Evolutionary conservation across 169 alveolate species (phyloP).

Genomic region (Neospora caninum): DNA sequence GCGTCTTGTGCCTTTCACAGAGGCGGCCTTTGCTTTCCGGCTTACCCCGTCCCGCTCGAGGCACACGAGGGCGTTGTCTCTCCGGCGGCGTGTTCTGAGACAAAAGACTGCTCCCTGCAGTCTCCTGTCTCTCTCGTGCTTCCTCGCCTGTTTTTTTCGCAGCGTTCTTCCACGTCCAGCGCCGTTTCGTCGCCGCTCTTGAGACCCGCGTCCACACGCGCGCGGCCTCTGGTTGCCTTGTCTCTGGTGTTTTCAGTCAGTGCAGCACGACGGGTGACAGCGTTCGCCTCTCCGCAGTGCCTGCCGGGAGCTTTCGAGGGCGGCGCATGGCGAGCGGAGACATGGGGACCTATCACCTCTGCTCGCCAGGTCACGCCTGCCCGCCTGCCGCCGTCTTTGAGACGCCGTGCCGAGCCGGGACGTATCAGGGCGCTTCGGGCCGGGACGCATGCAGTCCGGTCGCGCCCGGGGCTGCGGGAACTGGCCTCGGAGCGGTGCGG

Average conservation of each 20-base stretch:
- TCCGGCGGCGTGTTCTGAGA: too few relatives aligned
- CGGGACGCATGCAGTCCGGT: background rate
- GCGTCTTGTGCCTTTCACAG: too few relatives aligned
- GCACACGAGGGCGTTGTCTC: too few relatives aligned
- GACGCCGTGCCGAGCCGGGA: background rate
- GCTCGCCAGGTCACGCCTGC: constrained; percentile 51
- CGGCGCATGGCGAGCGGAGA: constrained; percentile 22
- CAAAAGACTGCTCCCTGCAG: too few relatives aligned
- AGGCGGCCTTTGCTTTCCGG: too few relatives aligned
- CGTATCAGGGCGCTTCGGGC: background rate
- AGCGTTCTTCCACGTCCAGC: too few relatives aligned
- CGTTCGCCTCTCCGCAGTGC: background rate
- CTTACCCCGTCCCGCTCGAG: too few relatives aligned
- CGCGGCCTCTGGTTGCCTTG: too few relatives aligned
- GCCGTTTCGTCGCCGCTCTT: too few relatives aligned
- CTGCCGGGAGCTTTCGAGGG: background rate
- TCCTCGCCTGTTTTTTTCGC: too few relatives aligned
- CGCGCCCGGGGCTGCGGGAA: constrained; percentile 20
- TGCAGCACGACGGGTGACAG: background rate
- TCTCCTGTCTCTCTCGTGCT: too few relatives aligned
- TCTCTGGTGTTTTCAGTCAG: background rate
- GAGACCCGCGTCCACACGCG: too few relatives aligned
- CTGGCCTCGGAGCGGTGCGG: background rate
- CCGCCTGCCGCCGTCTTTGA: background rate
- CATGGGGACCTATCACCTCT: background rate